These are phyloP conservation scores for Sphaerobolus stellatus DNA, from an alignment of 1,284 basidiomycete species.

Conservation along the genomic window DNA sequence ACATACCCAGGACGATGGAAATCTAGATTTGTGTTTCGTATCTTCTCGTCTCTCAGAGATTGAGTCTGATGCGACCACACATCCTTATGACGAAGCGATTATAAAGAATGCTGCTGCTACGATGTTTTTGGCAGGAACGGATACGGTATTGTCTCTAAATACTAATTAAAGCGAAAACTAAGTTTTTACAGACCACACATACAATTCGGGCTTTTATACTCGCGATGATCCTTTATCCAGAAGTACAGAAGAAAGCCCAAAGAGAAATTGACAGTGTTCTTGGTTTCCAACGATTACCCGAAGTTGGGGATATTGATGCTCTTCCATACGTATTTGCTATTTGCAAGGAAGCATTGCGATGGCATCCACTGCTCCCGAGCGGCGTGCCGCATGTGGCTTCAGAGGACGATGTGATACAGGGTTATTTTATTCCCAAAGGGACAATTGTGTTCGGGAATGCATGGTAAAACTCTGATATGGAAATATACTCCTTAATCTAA, in stretches of 20 bases:
- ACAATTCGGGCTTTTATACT: too few species aligned
- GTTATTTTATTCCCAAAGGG: not conserved
- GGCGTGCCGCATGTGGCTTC: slow-evolving; percentile 14
- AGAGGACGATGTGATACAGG: not conserved
- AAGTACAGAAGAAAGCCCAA: slow-evolving; percentile 16
- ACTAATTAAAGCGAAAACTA: too few species aligned
- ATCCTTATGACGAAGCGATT: not conserved
- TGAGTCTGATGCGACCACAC: not conserved
- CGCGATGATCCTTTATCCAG: slow-evolving; percentile 23
- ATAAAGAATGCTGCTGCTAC: not conserved
- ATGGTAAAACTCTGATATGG: too few species aligned
- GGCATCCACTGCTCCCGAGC: slow-evolving; percentile 11
- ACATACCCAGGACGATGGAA: not conserved
- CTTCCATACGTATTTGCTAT: slow-evolving; percentile 24
- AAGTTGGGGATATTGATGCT: not conserved
- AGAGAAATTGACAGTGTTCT: not conserved
- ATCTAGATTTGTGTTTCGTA: not conserved
- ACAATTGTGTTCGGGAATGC: not conserved
- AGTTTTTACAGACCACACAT: too few species aligned
- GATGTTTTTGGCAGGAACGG: not conserved
- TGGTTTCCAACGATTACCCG: slow-evolving; percentile 12
- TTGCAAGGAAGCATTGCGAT: slow-evolving; percentile 24
- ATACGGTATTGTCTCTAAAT: too few species aligned
- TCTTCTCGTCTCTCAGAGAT: not conserved
- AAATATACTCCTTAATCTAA: too few species aligned